Evolutionary conservation across 305 asterid species (phyloP), one percentile per base, ranked within the genome.

Genomic region (Fraxinus sp.): DNA sequence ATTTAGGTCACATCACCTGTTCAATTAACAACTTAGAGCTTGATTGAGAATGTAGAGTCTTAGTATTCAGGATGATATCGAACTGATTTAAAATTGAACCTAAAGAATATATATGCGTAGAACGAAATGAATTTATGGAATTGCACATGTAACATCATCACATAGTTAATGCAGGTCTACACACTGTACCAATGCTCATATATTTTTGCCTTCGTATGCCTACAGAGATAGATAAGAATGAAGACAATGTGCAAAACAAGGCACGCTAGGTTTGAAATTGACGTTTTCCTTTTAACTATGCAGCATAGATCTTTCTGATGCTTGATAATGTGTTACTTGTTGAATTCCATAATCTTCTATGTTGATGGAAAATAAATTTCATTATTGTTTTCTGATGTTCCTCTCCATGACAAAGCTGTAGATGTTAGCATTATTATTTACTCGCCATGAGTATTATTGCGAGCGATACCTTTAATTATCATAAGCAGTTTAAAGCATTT

Each of bases 311-410:
- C 14, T 16, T 78, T 74, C 24, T 14, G 20, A 77, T 71, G 78
- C 70, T 35, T 35, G 30, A 14, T 33, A 74, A 79, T 76, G 68
- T 18, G 35, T 78, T 52, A 14, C 81, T 81, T 33, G 20, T 81
- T 32, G 78, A 13, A 79, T 66, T 73, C 24, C 46, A 5, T 68
- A 77, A 30, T 68, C 18, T 46, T 76, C 75, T 37, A 6, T 33
- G 10, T 49, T 24, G 37, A 72, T 35, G 66, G 83, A 82, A 75
- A 74, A 57, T 30, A 28, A 72, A 64, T 80, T 32, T 49, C 74
- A 20, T 57, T 68, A 33, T 75, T 79, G 85, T 77, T 73, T 84
- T 30, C 57, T 26, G 37, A 79, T 43, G 84, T 46, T n/a, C 79
- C 79, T 28, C 8, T 80, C 62, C 22, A 24, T 52, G 16, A 52